Evolutionary conservation across 176 grass and related monocot genomes (phyloP).

Genomic region (Carex kokanica): DNA sequence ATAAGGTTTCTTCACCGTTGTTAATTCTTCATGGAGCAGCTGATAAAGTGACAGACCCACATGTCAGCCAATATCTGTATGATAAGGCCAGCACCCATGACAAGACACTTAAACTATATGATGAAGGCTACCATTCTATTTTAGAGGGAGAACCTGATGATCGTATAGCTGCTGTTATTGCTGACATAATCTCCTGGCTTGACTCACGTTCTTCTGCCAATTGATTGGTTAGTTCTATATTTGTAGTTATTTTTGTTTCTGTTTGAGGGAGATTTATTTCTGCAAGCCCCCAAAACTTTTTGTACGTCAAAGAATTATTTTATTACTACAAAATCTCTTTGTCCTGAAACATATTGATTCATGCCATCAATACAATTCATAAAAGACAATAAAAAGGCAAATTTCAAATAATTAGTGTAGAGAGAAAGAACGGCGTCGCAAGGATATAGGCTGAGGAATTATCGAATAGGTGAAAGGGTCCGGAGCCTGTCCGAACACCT

Average conservation of each 20-base stretch:
- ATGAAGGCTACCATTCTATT: constrained; percentile 67
- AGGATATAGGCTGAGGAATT: background rate
- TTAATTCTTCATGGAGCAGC: constrained; percentile 95
- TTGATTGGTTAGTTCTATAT: constrained; percentile 1
- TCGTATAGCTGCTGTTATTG: constrained; percentile 58
- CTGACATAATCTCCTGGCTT: constrained; percentile 81
- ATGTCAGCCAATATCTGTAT: constrained; percentile 72
- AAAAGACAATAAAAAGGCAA: background rate
- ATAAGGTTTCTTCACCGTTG: constrained; percentile 70
- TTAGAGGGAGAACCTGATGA: constrained; percentile 87
- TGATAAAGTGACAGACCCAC: constrained; percentile 85
- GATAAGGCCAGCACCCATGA: constrained; percentile 65
- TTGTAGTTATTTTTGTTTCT: background rate
- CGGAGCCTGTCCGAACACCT: too few species aligned
- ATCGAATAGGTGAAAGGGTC: background rate
- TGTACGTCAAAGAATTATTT: background rate
- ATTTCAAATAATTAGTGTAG: background rate
- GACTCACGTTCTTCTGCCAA: constrained; percentile 55
- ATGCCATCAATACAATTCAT: background rate
- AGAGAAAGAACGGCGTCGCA: background rate
- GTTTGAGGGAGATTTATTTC: background rate
- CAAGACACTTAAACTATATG: constrained; percentile 86
- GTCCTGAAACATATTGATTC: background rate
- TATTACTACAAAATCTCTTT: background rate
- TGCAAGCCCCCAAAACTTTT: background rate